Percentiles rank a stretch among this genome's conserved stretches.
These are phyloP conservation scores for Cryptosporidium meleagridis DNA, from an alignment of 169 alveolate species.

Conservation along the genomic window DNA sequence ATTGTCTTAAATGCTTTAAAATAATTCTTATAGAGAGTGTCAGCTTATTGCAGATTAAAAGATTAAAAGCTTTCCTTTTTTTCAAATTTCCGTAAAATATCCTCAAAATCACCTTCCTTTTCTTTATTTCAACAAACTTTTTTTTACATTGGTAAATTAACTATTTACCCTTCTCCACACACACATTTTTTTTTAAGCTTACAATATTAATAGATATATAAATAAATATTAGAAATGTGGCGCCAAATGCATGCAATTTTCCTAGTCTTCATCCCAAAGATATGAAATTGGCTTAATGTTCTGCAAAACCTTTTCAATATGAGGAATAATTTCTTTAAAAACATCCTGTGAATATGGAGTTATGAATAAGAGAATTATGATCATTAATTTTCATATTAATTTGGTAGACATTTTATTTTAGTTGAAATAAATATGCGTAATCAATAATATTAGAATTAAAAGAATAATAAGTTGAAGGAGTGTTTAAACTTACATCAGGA, in stretches of 20 bases:
- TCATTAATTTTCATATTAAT: too few relatives aligned
- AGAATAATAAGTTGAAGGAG: not conserved
- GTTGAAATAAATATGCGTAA: not conserved
- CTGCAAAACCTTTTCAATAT: not conserved
- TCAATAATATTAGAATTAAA: too few relatives aligned
- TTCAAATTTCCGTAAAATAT: not conserved
- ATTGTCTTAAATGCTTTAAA: not conserved
- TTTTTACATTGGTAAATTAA: not conserved
- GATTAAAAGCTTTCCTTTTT: not conserved
- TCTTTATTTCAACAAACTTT: not conserved
- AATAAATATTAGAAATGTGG: constrained; percentile 1
- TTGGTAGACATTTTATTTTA: too few relatives aligned
- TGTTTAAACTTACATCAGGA: constrained; percentile 38
- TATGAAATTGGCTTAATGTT: constrained; percentile 17
- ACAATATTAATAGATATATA: not conserved
- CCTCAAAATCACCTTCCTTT: not conserved
- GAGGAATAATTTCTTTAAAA: constrained; percentile 1
- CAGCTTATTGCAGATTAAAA: not conserved
- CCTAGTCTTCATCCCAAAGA: constrained; percentile 13
- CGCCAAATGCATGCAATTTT: constrained; percentile 55
- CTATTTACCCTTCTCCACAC: not conserved
- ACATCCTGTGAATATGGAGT: not conserved
- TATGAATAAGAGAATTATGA: not conserved
- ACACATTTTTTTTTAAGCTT: not conserved
- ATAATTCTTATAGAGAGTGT: too few relatives aligned